Evolutionary conservation across 192 early-diverging fungal genomes (phyloP), one percentile per base, ranked within the genome.

Genomic region (Chytriomyces sp.): DNA sequence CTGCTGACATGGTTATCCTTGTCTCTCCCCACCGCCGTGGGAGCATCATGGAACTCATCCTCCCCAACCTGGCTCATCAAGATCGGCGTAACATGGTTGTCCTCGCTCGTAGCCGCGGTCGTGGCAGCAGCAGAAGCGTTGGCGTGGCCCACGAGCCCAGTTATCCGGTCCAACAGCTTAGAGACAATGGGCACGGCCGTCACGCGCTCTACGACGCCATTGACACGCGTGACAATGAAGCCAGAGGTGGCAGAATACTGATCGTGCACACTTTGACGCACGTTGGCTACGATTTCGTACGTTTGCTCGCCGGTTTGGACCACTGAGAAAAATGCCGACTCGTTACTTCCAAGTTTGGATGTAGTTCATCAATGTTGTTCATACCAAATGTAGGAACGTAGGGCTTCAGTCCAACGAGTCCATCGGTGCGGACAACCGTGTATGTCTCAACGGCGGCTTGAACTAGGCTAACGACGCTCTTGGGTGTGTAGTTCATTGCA

Each of bases 221-320:
- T 69, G 10, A 56, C 53, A 6, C 33, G 17, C 14, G 66, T n/a
- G 6, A 69, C 66, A 56, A 69, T 69, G 33, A 56, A 69, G 2
- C 66, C 66, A n/a, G 22, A 17, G 10, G 52, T 36, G 6, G 22
- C 52, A 30, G 31, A 19, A 26, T 38, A 62, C 33, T 38, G 8
- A 12, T 28, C 12, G 12, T 41, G 17, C 44, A 52, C 26, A 25
- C n/a, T 52, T 5, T 54, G 53, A n/a, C 10, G 6, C 0, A 56
- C 32, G 36, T 54, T 30, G 14, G 54, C 66, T 25, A 69, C 36
- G 36, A 69, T 69, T 69, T 69, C 66, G 22, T 30, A 69, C 5
- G 66, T 36, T 54, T 56, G 66, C 33, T 8, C 39, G 40, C 52
- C 22, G 31, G 33, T 31, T 2, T 8, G 33, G 25, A 69, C 22